Evolutionary conservation across 352 stramenopile species (phyloP).

Genomic region (Stramenopiles sp.): DNA sequence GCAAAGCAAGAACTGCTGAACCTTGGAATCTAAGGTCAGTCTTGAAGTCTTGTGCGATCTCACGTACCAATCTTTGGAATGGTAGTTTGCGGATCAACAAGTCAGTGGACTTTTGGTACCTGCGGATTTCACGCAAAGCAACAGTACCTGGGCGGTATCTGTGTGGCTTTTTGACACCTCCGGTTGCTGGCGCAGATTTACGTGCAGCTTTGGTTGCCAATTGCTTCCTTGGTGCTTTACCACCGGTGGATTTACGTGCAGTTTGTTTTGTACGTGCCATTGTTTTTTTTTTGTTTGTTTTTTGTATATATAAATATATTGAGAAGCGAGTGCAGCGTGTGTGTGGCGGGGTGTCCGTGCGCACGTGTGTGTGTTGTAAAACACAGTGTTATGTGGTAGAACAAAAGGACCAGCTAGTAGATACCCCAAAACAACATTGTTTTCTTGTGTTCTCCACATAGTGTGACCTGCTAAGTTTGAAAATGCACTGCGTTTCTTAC

Average conservation of each 20-base stretch:
- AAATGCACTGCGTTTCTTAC: no score
- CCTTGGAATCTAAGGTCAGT: constrained; percentile 84
- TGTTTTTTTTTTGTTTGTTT: constrained; percentile 14
- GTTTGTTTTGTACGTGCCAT: constrained; percentile 89
- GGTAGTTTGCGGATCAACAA: constrained; percentile 84
- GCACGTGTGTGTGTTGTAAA: background rate
- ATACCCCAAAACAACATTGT: no score
- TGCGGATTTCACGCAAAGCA: constrained; percentile 82
- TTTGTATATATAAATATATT: background rate
- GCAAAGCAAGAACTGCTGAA: constrained; percentile 69
- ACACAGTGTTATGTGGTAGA: no score
- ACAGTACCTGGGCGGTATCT: constrained; percentile 17
- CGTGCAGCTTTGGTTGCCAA: constrained; percentile 69
- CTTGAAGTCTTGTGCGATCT: constrained; percentile 83
- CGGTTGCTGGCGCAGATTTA: constrained; percentile 68
- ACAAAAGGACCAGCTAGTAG: no score
- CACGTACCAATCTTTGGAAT: constrained; percentile 80
- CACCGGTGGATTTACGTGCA: constrained; percentile 77
- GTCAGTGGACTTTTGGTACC: constrained; percentile 81
- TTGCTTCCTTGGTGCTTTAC: constrained; percentile 79
- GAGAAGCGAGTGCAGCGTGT: no score
- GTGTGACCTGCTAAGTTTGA: no score
- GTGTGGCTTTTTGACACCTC: constrained; percentile 76
- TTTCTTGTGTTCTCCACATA: no score
- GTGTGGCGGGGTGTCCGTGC: no score